phyloP scores from a whole-genome alignment of 345 rosid genomes.

The Bretschneidera sinensis region DNA sequence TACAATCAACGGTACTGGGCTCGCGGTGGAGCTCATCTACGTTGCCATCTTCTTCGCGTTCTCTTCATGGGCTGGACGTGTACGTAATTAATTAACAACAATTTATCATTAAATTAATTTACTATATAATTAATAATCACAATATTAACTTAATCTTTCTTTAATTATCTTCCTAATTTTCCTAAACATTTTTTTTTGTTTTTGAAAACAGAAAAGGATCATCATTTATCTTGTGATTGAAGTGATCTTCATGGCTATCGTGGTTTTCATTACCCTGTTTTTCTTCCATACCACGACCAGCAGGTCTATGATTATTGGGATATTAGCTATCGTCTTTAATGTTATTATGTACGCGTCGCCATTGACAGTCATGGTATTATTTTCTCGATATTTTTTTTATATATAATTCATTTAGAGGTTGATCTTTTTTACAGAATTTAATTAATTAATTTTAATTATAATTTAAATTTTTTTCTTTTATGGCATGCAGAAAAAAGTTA shows the following conservation, averaged over 20 bases:
- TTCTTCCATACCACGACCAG: slow-evolving; percentile 30
- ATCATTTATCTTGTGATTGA: slow-evolving; percentile 36
- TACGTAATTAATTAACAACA: slow-evolving; percentile 14
- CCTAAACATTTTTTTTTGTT: no score
- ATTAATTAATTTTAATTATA: no score
- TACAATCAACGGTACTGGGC: slow-evolving; percentile 63
- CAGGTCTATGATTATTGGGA: slow-evolving; percentile 53
- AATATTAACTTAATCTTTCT: background rate
- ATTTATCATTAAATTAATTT: background rate
- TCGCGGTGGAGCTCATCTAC: slow-evolving; percentile 46
- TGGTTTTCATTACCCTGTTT: slow-evolving; percentile 34
- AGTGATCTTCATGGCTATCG: slow-evolving; percentile 33
- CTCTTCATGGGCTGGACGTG: slow-evolving; percentile 34
- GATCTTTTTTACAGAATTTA: no score
- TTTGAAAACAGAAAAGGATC: no score
- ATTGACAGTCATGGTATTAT: slow-evolving; percentile 65
- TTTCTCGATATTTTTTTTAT: no score
- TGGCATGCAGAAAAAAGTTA: slow-evolving; percentile 63
- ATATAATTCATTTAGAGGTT: no score
- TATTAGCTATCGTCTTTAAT: slow-evolving; percentile 28
- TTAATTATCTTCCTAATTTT: no score
- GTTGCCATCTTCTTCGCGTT: slow-evolving; percentile 44
- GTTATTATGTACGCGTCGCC: slow-evolving; percentile 65
- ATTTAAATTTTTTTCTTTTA: no score
- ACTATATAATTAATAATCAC: background rate